Evolutionary conservation across 2,329 filamentous ascomycete species (phyloP), one percentile per base, ranked within the genome.

Genomic region (Rutstroemia sp.): DNA sequence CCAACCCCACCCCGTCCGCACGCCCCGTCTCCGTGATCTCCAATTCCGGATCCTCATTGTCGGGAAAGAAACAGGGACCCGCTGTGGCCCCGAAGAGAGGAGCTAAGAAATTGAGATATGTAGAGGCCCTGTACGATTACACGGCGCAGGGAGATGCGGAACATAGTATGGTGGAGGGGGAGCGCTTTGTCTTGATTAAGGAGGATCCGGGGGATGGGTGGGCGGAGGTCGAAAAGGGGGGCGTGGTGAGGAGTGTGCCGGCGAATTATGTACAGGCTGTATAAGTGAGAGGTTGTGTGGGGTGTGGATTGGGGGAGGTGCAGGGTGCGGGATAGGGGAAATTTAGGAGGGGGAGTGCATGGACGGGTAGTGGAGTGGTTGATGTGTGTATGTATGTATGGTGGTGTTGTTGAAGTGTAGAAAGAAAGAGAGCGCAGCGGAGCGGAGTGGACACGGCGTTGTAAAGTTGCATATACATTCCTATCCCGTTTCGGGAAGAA

Each of bases 171-270:
- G 70, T 71, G 0, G 92, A 95, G 72, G 94, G 94, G 0, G 94
- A 99, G 72, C 81, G 85, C 51, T 95, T 99, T 67, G 91, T 99
- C 41, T 76, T 99, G 34, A 84, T 96, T 59, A 91, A 86, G 66
- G 85, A 89, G 56, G 92, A 97, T 68, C 81, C 85, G 0, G 94
- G 94, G 1, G 94, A 97, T 74, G 94, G 94, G 0, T 99, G 94
- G 94, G 89, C 86, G 27, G 94, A 97, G 74, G 94, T 99, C 17
- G 94, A 97, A 75, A 91, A 89, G 72, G 91, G 89, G 17, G 92
- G 92, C 1, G 76, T 84, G 42, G 89, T 86, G 49, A 92, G 85
- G 68, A 96, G 91, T 70, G 94, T 99, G 54, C 94, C 94, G 47
- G 92, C 92, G 39, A 95, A 90, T 71, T 99, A 97, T 75, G 82